phyloP scores from a whole-genome alignment of 2,329 filamentous ascomycete species.

The Bisporella sp. region DNA sequence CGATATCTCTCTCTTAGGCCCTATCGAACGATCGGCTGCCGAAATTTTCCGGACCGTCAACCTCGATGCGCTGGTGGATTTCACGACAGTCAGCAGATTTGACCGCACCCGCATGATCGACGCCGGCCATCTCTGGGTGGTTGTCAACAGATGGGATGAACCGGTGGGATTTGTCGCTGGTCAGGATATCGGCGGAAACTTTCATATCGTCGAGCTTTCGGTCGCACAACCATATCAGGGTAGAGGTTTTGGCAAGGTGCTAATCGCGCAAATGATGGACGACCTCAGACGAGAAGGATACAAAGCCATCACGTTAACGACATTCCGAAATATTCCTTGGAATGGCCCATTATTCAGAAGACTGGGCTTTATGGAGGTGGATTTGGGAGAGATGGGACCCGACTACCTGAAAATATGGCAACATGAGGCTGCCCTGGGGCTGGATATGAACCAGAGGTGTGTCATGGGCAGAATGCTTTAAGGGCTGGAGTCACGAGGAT shows the following conservation, averaged over 20 bases:
- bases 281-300: slow-evolving; percentile 20
- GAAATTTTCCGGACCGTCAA: slow-evolving; percentile 19
- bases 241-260: slow-evolving; percentile 22
- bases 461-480: slow-evolving; percentile 21
- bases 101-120: slow-evolving; percentile 16
- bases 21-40: slow-evolving; percentile 24
- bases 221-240: slow-evolving; percentile 22
- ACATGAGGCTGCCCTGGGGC: slow-evolving; percentile 18
- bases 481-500: slow-evolving; percentile 1
- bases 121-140: slow-evolving; percentile 23
- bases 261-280: slow-evolving; percentile 22
- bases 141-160: slow-evolving; percentile 18
- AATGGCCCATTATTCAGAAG: slow-evolving; percentile 25
- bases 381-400: slow-evolving; percentile 16
- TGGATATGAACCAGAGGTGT: slow-evolving; percentile 20
- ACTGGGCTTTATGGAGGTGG: slow-evolving; percentile 22
- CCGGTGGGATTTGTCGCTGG: slow-evolving; percentile 25
- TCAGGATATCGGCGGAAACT: slow-evolving; percentile 20
- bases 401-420: slow-evolving; percentile 19
- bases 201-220: slow-evolving; percentile 25
- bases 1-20: slow-evolving; percentile 22
- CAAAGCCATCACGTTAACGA: slow-evolving; percentile 23
- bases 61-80: slow-evolving; percentile 16
- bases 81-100: slow-evolving; percentile 16
- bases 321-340: slow-evolving; percentile 21